phyloP scores from a whole-genome alignment of 257 asterid genomes.

The Solanum habrochaites region DNA sequence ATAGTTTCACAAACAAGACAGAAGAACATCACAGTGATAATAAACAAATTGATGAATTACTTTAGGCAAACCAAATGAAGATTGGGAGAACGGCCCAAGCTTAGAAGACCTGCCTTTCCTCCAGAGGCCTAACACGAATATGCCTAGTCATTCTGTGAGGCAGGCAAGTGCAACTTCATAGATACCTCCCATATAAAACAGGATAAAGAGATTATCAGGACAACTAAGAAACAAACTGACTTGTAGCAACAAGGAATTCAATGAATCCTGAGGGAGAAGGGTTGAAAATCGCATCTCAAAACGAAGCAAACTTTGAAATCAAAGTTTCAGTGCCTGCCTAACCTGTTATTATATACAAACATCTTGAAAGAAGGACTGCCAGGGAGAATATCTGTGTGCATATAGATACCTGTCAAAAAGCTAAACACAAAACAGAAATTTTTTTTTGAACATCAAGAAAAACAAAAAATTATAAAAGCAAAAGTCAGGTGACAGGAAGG shows the following conservation, averaged over 20 bases:
- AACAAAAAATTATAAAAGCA: background rate
- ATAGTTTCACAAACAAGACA: background rate
- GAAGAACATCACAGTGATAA: background rate
- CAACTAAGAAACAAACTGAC: background rate
- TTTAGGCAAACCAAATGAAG: constrained; percentile 96
- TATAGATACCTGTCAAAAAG: constrained; percentile 67
- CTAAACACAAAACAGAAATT: background rate
- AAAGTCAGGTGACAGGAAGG: background rate
- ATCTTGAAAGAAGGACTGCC: constrained; percentile 96
- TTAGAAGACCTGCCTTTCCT: constrained; percentile 74
- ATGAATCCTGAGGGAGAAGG: background rate
- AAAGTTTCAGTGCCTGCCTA: background rate
- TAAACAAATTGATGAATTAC: constrained; percentile 26
- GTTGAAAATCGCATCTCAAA: background rate
- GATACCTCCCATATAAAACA: constrained; percentile 90
- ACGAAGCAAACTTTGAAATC: background rate
- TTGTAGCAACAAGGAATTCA: background rate
- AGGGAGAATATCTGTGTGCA: constrained; percentile 93
- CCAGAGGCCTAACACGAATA: constrained; percentile 93
- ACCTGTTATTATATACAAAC: constrained; percentile 99
- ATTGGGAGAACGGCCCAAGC: constrained; percentile 94
- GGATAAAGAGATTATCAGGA: background rate
- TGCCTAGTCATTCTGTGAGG: constrained; percentile 98
- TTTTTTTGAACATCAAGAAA: too few species aligned
- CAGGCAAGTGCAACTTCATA: constrained; percentile 98